Percentiles rank a stretch among this genome's conserved stretches.
These are phyloP conservation scores for Cicer arietinum DNA, from an alignment of 306 rosid genomes.

Conservation along the genomic window DNA sequence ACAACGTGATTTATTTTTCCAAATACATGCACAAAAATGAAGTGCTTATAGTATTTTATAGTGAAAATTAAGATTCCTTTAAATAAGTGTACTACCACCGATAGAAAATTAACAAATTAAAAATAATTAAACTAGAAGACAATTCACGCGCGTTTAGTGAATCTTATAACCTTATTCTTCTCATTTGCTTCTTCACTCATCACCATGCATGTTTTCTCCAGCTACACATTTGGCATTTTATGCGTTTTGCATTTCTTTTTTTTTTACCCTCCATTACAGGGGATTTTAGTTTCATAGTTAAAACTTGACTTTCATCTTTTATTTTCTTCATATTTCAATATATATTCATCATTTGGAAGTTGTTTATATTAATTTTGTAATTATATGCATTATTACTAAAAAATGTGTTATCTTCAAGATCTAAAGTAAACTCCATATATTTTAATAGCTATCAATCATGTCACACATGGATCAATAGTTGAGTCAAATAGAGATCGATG, in stretches of 20 bases:
- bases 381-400: no score
- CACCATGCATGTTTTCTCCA: conserved; percentile 44
- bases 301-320: no score
- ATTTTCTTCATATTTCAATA: no score
- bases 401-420: no score
- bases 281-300: no score
- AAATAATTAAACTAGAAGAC: conserved; percentile 28
- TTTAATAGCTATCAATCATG: no score
- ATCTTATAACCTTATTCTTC: conserved; percentile 32
- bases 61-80: background rate
- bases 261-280: no score
- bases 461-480: no score
- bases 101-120: conserved; percentile 5
- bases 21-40: background rate
- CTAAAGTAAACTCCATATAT: no score
- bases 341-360: no score
- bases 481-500: no score
- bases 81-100: conserved; percentile 34
- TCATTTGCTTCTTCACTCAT: conserved; percentile 26
- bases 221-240: conserved; percentile 50
- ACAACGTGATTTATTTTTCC: conserved; percentile 19
- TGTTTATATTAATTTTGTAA: no score
- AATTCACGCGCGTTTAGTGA: background rate
- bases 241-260: background rate
- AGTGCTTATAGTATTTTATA: conserved; percentile 6